Base-by-base conservation (phyloP, 352 stramenopile species). In the Saprolegnia diclina region DNA sequence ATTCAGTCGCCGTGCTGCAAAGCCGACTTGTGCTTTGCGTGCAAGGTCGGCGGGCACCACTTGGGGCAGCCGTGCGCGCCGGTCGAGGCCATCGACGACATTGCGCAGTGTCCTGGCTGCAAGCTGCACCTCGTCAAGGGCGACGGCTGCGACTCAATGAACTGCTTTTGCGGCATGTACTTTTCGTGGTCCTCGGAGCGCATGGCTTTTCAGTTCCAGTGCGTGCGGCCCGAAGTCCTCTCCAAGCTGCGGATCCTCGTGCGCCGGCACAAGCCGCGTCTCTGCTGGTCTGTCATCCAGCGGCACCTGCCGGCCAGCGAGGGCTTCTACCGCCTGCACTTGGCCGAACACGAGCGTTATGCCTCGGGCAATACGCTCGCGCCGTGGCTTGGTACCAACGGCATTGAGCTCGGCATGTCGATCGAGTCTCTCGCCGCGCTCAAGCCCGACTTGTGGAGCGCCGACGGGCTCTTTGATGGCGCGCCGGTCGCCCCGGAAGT, bases 91-190 rank as follows among this genome's bases (percentile, higher is more conserved):
- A 24, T 37, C 22, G 13, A 72, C 22, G 42, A 50, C 18, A 69
- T 74, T 52, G 35, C 67, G 10, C 19, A 40, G 14, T 74, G 70
- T 48, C 62, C 62, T 18, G 9, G n/a, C 21, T 74, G 70, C 57
- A 37, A 67, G 38, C 42, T 74, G 24, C 10, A 46, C 10, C 48
- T 74, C n/a, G 64, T 67, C 21, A 74, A 71, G 37, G 70, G 70
- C 37, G 70, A 74, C 61, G 70, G 70, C 37, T 74, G 70, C 46
- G 64, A 74, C 48, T 54, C 29, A 1, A 46, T 74, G 54, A 73
- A 59, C 29, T 74, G 70, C 40, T 65, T 73, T 56, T 74, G 70
- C 52, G 70, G 70, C 0, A 22, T 24, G 4, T 18, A 53, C 19
- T 74, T 74, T 40, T 57, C 32, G 16, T 74, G 70, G 70, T 29